Conservation (phyloP, 306 rosid species). For the Astragalus membranaceus region DNA sequence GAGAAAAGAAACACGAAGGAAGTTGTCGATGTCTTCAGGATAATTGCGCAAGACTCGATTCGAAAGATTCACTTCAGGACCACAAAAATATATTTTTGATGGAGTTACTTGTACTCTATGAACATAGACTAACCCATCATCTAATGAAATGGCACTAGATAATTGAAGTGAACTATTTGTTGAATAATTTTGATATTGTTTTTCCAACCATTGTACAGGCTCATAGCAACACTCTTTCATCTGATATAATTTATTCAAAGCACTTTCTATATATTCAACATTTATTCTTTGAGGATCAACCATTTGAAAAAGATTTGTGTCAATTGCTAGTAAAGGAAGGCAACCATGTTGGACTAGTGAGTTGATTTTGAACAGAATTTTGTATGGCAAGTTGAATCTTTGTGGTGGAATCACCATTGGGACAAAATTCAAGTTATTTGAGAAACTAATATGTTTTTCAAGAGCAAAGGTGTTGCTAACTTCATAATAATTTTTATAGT, state of each 20-base stretch:
- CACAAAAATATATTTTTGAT: conserved; percentile 47
- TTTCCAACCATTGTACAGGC: conserved; percentile 54
- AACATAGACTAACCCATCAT: conserved; percentile 61
- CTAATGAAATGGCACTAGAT: conserved; percentile 33
- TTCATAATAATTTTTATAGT: conserved; percentile 43
- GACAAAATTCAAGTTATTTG: conserved; percentile 33
- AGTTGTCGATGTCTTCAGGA: conserved; percentile 40
- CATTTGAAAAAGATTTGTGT: conserved; percentile 29
- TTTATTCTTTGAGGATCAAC: conserved; percentile 39
- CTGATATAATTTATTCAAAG: conserved; percentile 40
- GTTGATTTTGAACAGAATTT: conserved; percentile 49
- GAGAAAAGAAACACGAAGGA: conserved; percentile 70
- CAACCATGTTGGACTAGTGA: conserved; percentile 50
- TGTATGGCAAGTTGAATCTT: conserved; percentile 43
- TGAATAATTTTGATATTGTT: conserved; percentile 51
- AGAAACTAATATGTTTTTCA: conserved; percentile 24
- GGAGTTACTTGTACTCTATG: conserved; percentile 71
- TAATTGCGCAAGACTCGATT: conserved; percentile 65
- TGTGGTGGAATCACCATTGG: conserved; percentile 53
- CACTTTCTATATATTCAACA: conserved; percentile 39
- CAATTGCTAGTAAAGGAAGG: conserved; percentile 48
- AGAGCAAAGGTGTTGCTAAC: conserved; percentile 4
- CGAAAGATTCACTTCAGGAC: conserved; percentile 81
- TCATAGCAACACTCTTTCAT: conserved; percentile 56
- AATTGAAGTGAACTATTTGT: conserved; percentile 16